Evolutionary conservation across 1,139 yeast genomes (phyloP), one percentile per base, ranked within the genome.

Genomic region (Spathaspora jeffriesii): DNA sequence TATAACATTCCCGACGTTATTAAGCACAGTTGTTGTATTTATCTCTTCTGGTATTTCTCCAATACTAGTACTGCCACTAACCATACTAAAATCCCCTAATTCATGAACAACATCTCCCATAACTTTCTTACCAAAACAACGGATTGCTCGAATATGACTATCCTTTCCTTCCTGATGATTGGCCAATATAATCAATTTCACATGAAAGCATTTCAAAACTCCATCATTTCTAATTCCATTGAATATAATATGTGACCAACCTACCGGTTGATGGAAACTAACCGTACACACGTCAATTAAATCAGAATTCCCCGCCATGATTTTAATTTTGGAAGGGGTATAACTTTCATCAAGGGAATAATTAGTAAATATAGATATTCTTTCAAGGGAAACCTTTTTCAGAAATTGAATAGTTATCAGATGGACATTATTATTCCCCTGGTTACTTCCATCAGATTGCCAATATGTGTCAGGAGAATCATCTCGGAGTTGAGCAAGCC

Each of bases 81-180:
- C 60, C 32, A 65, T 52, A 51, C 70, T 67, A 36, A 68, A 54
- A 56, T 68, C 73, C 32, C 58, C 58, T 31, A 68, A 50, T 11
- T 68, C 54, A 30, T 67, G 71, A 22, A 8, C 40, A n/a, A 20
- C 46, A 15, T 11, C 23, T 9, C 28, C 37, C n/a, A n/a, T 5
- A 57, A 67, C 51, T 48, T 70, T 71, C 50, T 66, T 70, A 4
- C 77, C 76, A 57, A 68, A 71, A 49, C 76, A 68, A 43, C 67
- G 57, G 8, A 93, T 73, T 0, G 93, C 88, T 45, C 99, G 67
- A 7, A 95, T 73, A 63, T 91, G 98, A 2, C 97, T 86, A 64
- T 95, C 99, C 61, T 93, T 93, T 42, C 99, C 99, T 62, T 90
- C 93, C 61, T 92, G 98, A 59, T 91, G 97, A 60, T 93, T 95